Percentiles rank a stretch among this genome's conserved stretches.
These are phyloP conservation scores for Lentinus brumalis DNA, from an alignment of 768 basidiomycete genomes.

Conservation along the genomic window DNA sequence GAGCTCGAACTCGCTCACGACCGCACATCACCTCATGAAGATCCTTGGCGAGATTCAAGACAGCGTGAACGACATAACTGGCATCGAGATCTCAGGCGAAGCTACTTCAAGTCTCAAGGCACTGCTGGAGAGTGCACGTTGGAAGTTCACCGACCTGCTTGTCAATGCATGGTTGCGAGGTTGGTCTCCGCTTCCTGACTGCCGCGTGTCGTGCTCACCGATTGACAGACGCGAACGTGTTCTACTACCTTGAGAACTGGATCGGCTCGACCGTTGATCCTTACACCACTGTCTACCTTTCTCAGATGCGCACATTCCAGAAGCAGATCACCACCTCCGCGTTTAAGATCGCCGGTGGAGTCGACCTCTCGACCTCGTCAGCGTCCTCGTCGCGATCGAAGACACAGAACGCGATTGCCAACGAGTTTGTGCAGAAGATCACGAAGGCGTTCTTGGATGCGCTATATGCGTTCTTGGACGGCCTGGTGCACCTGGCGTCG, in stretches of 20 bases:
- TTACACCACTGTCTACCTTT: constrained; percentile 72
- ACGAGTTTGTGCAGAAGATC: constrained; percentile 71
- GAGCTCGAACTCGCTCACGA: constrained; percentile 81
- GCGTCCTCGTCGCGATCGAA: constrained; percentile 51
- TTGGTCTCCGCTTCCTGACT: constrained; percentile 33
- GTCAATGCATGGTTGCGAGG: constrained; percentile 83
- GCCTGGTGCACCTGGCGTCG: constrained; percentile 77
- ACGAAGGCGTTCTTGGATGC: constrained; percentile 85
- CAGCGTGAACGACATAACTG: constrained; percentile 75
- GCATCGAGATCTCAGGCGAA: constrained; percentile 82
- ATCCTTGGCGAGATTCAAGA: constrained; percentile 87
- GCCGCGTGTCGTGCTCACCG: neutral
- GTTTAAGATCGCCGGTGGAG: constrained; percentile 80
- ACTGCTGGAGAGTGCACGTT: constrained; percentile 78
- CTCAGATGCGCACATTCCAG: constrained; percentile 81
- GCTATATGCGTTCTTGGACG: constrained; percentile 84
- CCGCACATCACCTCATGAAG: constrained; percentile 76
- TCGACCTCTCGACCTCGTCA: constrained; percentile 48
- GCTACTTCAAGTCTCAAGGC: constrained; percentile 65
- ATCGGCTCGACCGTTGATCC: constrained; percentile 58
- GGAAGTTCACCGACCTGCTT: constrained; percentile 87
- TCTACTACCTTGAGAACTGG: constrained; percentile 91
- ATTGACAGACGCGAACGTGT: constrained; percentile 70
- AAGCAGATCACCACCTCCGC: constrained; percentile 72
- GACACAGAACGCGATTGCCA: constrained; percentile 63